Evolutionary conservation across 164 flowering plant species (phyloP), one percentile per base, ranked within the genome.

Genomic region (Aristolochia californica): DNA sequence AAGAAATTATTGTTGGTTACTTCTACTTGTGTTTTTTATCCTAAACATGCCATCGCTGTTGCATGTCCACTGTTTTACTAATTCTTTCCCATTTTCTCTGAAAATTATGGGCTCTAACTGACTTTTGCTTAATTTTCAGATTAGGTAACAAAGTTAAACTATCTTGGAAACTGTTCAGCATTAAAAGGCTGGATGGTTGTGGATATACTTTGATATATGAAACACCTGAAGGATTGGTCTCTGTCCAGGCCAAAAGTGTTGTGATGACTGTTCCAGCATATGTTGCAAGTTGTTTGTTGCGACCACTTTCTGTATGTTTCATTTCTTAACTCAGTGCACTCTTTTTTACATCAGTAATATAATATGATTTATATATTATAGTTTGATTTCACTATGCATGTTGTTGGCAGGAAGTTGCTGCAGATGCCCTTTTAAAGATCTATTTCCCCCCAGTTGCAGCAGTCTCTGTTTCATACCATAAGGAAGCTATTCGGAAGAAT

Each of bases 371-470:
- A 17, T 17, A 2, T 47, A 4, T 17, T 20, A 7, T 17, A 17
- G 18, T 17, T 17, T 47, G 18, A 14, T 4, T 47, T 47, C 50
- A 47, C 22, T 20, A 11, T 5, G 15, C 50, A 13, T 68, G 30
- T 57, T 60, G 2, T 65, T 61, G 65, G 64, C 87, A 93, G 98
- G 70, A 53, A 56, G 71, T 68, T 65, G 94, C 90, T 60, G 97
- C 94, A 55, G 91, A 87, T 71, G 81, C 87, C n/a, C 78, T 93
- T 8, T 83, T 88, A 55, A 81, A 83, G 67, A 79, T 93, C 56
- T 81, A 82, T 58, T 87, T 89, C 66, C 97, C 98, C 30, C 98
- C 98, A 30, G 96, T 93, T 62, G 97, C 98, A 58, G 88, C 87
- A 53, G 96, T 93, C 61, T 70, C 95, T 30, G 59, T 93, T 53